Percentiles rank a stretch among this genome's conserved stretches.
Conservation (phyloP, 1,139 yeast genomes). For the Candida sp. region DNA sequence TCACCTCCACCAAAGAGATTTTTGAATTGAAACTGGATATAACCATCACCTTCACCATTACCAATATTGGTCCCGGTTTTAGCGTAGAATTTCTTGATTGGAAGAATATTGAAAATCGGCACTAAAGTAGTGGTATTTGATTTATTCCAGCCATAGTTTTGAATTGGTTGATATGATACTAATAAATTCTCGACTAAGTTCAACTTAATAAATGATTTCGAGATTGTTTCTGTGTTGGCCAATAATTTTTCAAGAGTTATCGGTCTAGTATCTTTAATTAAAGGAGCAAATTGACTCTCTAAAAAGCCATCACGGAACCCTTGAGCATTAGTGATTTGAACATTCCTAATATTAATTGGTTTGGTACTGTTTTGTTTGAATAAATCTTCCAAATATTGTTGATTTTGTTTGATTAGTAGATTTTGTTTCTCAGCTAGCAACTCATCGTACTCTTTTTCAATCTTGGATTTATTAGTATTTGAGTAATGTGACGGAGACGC, state of each 20-base stretch:
- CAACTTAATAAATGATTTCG: constrained; percentile 37
- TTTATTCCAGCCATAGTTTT: constrained; percentile 4
- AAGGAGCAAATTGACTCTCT: constrained; percentile 51
- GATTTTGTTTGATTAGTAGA: constrained; percentile 36
- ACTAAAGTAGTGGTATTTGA: constrained; percentile 37
- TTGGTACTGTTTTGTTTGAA: constrained; percentile 38
- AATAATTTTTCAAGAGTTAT: constrained; percentile 36
- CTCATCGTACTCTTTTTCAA: constrained; percentile 30
- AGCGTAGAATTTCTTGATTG: constrained; percentile 66
- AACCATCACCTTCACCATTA: constrained; percentile 94
- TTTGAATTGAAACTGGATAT: constrained; percentile 68
- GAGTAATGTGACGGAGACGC: constrained; percentile 6
- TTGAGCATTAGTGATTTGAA: constrained; percentile 55
- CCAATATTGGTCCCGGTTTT: constrained; percentile 95
- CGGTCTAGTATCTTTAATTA: constrained; percentile 30
- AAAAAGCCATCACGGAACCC: constrained; percentile 52
- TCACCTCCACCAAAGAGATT: constrained; percentile 93
- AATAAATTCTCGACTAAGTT: constrained; percentile 45
- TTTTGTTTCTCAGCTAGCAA: constrained; percentile 29
- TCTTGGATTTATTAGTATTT: constrained; percentile 12
- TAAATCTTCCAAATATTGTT: constrained; percentile 35
- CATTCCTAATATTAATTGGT: constrained; percentile 44
- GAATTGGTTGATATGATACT: constrained; percentile 36
- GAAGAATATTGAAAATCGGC: constrained; percentile 56
- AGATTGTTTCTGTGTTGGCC: constrained; percentile 37